Conservation (phyloP, 805 yeast genomes). For the Hyphopichia homilentoma region DNA sequence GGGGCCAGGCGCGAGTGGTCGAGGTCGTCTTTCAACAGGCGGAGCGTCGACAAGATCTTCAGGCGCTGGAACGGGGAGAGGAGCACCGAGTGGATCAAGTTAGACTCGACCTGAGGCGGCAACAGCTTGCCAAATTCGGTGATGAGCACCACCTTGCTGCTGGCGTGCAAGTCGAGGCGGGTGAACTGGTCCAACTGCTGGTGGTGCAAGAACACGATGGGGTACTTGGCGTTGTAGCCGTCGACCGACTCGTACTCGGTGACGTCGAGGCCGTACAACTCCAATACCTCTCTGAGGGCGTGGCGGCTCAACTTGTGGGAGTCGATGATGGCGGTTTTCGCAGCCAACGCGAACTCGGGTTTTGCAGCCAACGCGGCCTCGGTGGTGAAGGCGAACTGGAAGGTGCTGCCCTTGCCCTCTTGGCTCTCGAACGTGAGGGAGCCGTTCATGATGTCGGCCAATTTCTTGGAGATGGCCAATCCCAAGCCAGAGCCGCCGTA, state of each 20-base stretch:
- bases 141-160: slow-evolving; percentile 14
- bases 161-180: slow-evolving; percentile 2
- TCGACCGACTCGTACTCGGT: slow-evolving; percentile 12
- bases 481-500: slow-evolving; percentile 55
- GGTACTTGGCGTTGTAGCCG: slow-evolving; percentile 7
- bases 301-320: slow-evolving; percentile 24
- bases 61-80: slow-evolving; percentile 27
- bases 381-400: slow-evolving; percentile 32
- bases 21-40: slow-evolving; percentile 1
- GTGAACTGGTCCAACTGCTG: slow-evolving; percentile 11
- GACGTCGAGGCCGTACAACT: slow-evolving; percentile 31
- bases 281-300: slow-evolving; percentile 30
- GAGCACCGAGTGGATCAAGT: slow-evolving; percentile 17
- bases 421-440: slow-evolving; percentile 40
- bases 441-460: slow-evolving; percentile 49
- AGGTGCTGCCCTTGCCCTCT: slow-evolving; percentile 47
- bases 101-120: slow-evolving; percentile 16
- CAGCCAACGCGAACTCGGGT: slow-evolving; percentile 12
- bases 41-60: slow-evolving; percentile 11
- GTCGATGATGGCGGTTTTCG: slow-evolving; percentile 30
- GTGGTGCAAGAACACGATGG: slow-evolving; percentile 19
- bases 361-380: slow-evolving; percentile 22
- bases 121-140: slow-evolving; percentile 28
- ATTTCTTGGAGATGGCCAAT: slow-evolving; percentile 44
- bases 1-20: slow-evolving; percentile 1